Conservation (phyloP, 2,329 filamentous ascomycete genomes). For the Grosmannia penicillata region DNA sequence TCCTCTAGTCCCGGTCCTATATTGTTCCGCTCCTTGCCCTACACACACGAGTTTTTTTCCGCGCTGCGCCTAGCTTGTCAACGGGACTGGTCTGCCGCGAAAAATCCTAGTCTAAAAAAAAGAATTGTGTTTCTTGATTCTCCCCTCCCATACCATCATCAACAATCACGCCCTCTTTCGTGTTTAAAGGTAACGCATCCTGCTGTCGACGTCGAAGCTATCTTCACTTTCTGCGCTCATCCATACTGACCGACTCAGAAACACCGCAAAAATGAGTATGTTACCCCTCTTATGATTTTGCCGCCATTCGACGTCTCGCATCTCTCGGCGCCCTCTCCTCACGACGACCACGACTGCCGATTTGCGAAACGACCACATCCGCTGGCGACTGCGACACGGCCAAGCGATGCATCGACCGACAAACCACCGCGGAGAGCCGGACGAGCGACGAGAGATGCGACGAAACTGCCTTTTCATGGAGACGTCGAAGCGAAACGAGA, state of each 20-base stretch:
- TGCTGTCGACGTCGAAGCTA: not conserved
- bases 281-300: too few relatives aligned
- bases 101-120: conserved; percentile 4
- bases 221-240: not conserved
- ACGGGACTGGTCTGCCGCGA: not conserved
- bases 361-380: conserved; percentile 13
- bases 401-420: too few relatives aligned
- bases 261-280: conserved; percentile 43
- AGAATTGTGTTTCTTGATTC: not conserved
- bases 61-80: too few relatives aligned
- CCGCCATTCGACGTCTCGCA: not conserved
- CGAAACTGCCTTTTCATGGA: not conserved
- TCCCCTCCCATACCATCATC: conserved; percentile 1
- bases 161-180: not conserved
- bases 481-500: too few relatives aligned
- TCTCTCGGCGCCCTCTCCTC: not conserved
- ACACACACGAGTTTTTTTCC: conserved; percentile 1
- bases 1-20: too few relatives aligned
- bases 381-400: too few relatives aligned
- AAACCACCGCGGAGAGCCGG: too few relatives aligned
- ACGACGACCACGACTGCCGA: conserved; percentile 5
- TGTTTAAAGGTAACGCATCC: conserved; percentile 6
- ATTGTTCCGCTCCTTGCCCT: too few relatives aligned
- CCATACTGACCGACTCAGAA: conserved; percentile 10
- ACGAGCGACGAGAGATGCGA: not conserved